Conservation (phyloP, 306 rosid genomes). For the Canavalia gladiata region DNA sequence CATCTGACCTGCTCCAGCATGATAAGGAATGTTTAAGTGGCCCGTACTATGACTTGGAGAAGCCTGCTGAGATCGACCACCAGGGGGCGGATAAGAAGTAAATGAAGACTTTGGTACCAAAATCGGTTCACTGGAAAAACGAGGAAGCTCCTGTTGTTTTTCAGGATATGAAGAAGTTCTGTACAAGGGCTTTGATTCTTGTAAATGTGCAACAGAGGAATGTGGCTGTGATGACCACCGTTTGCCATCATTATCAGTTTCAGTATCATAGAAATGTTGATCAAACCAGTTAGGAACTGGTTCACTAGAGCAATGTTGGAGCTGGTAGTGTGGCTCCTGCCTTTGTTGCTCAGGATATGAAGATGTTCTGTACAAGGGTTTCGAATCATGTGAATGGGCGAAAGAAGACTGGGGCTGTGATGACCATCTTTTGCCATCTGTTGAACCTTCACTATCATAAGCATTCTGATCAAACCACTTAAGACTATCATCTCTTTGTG, state of each 20-base stretch:
- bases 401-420: conserved; percentile 73
- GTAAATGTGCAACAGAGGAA: conserved; percentile 47
- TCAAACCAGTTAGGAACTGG: conserved; percentile 68
- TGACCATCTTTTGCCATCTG: conserved; percentile 65
- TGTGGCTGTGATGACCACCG: conserved; percentile 69
- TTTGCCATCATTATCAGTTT: conserved; percentile 58
- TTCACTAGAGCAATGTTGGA: conserved; percentile 76
- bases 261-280: conserved; percentile 55
- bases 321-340: conserved; percentile 63
- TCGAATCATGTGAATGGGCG: conserved; percentile 52
- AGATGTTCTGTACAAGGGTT: conserved; percentile 79
- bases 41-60: conserved; percentile 59
- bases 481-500: conserved; percentile 54
- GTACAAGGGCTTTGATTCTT: conserved; percentile 57
- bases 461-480: conserved; percentile 55
- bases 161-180: conserved; percentile 69
- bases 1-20: conserved; percentile 55
- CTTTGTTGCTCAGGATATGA: conserved; percentile 90
- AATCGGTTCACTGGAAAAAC: conserved; percentile 64
- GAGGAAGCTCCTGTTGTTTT: conserved; percentile 58
- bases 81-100: conserved; percentile 71
- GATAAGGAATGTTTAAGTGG: conserved; percentile 58
- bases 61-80: conserved; percentile 55
- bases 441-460: conserved; percentile 57
- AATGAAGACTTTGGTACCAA: conserved; percentile 57